Evolutionary conservation across 345 rosid genomes (phyloP).

Genomic region (Lepidium africanum): DNA sequence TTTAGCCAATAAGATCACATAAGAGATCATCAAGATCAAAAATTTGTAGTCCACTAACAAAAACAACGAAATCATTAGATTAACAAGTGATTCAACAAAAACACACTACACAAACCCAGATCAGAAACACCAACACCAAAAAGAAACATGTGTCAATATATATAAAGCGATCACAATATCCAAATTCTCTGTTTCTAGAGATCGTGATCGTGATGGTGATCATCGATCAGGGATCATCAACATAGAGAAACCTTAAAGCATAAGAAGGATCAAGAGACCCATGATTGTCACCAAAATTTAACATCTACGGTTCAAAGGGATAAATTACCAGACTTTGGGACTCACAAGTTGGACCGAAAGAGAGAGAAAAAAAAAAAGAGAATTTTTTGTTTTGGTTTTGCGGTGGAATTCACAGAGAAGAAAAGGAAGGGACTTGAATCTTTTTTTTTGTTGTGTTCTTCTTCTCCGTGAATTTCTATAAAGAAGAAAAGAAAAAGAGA

Average conservation of each 20-base stretch:
- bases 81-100: neutral
- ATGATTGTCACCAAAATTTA: neutral
- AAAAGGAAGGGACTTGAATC: constrained; percentile 16
- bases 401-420: constrained; percentile 10
- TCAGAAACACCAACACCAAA: constrained; percentile 4
- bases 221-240: constrained; percentile 11
- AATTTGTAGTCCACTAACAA: neutral
- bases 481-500: too few relatives aligned
- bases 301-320: neutral
- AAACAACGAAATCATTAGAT: constrained; percentile 1
- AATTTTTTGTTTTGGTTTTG: neutral
- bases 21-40: constrained; percentile 12
- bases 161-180: constrained; percentile 13
- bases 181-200: neutral
- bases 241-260: neutral
- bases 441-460: neutral
- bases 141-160: neutral
- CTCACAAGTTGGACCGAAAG: constrained; percentile 24
- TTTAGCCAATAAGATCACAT: constrained; percentile 15
- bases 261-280: neutral
- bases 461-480: neutral
- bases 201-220: constrained; percentile 15
- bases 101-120: constrained; percentile 10
- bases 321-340: constrained; percentile 23
- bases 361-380: neutral